phyloP scores from a whole-genome alignment of 371 early-diverging fungal genomes.

The Mortierella sp. region DNA sequence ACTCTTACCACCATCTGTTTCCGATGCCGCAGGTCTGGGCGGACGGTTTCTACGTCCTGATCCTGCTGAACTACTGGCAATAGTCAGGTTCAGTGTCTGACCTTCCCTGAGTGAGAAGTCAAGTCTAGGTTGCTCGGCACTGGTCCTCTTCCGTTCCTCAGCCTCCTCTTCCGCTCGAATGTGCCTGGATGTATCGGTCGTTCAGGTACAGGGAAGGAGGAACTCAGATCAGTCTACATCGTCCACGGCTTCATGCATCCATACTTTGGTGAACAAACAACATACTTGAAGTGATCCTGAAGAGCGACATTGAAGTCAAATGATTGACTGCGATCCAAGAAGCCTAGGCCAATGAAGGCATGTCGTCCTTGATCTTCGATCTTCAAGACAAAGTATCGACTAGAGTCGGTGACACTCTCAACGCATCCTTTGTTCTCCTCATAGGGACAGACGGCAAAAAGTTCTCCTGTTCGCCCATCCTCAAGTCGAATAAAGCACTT shows the following conservation, averaged over 20 bases:
- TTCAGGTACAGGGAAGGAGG: no score
- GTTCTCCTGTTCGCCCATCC: constrained; percentile 81
- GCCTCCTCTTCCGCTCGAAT: constrained; percentile 66
- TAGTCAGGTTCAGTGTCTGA: constrained; percentile 82
- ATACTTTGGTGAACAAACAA: neutral
- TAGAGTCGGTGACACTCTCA: constrained; percentile 90
- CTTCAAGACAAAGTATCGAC: constrained; percentile 92
- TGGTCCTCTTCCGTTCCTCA: constrained; percentile 57
- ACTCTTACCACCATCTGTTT: constrained; percentile 26
- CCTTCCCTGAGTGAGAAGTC: constrained; percentile 91
- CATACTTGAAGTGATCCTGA: constrained; percentile 76
- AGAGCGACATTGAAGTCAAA: constrained; percentile 95
- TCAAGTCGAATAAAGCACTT: constrained; percentile 84
- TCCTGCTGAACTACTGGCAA: constrained; percentile 57
- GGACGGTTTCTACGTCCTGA: constrained; percentile 40
- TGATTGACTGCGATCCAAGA: constrained; percentile 86
- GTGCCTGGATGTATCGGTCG: constrained; percentile 60
- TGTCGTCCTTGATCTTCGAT: constrained; percentile 87
- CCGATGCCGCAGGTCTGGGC: constrained; percentile 25
- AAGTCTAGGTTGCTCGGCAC: constrained; percentile 65
- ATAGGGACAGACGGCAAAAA: constrained; percentile 89
- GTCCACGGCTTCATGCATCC: neutral
- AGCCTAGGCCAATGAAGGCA: constrained; percentile 92
- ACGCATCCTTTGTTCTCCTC: constrained; percentile 77
- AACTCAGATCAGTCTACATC: neutral